Base-by-base conservation (phyloP, 1,284 basidiomycete species). In the Trametes sp. region DNA sequence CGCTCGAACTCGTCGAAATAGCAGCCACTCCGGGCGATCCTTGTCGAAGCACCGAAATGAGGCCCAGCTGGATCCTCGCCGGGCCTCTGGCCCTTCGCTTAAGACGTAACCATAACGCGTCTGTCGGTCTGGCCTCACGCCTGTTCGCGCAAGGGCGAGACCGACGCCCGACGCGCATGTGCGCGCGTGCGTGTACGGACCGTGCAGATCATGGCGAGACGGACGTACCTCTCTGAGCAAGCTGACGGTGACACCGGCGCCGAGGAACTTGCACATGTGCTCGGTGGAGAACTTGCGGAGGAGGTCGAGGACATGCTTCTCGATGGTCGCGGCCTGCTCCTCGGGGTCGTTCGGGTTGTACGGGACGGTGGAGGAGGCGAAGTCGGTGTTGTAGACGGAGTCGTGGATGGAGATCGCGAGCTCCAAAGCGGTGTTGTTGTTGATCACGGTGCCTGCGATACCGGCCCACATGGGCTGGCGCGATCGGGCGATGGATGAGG, bases 181-280 rank as follows among this genome's bases (percentile, higher is more conserved):
- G 14, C 31, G 49, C 44, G 23, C 51, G 19, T 2, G 23, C 10
- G n/a, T 26, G 31, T 1, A 14, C 16, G 35, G 8, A 21, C 14
- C 26, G 31, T 41, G 36, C 13, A 29, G 11, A 45, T 24, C 33
- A 6, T n/a, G 48, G 45, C 23, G 38, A 29, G 45, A 23, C 49
- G n/a, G 21, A 67, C 64, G 50, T 51, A 82, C 82, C 76, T 84
- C 82, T 58, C 75, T 77, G 65, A 85, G 75, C 64, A 85, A 75
- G 59, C 70, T 70, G 60, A 85, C 74, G 35, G 85, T 83, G 51
- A 86, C 78, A 69, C 84, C 84, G 9, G 83, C 82, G 59, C 90
- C 91, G 63, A 93, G 81, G 80, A 93, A 93, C 81, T 93, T 93
- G 83, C 90, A 90, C 29, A 92, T 76, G 73, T 93, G 91, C 69